phyloP scores from a whole-genome alignment of 805 yeast genomes.

The Lipomyces oligophaga region DNA sequence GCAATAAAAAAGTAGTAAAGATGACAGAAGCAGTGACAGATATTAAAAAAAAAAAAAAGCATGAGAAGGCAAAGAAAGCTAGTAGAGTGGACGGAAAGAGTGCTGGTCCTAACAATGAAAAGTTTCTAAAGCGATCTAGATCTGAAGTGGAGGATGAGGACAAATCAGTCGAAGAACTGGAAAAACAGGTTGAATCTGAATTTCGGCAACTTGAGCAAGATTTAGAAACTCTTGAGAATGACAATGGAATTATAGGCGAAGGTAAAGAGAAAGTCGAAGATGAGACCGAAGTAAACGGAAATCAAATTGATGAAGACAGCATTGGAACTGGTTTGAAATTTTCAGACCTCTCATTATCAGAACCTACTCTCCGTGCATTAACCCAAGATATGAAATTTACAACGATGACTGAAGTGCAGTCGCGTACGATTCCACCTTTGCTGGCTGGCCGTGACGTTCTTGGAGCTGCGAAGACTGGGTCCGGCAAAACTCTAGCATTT shows the following conservation, averaged over 20 bases:
- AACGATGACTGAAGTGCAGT: constrained; percentile 90
- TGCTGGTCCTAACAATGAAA: no score
- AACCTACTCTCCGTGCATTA: constrained; percentile 77
- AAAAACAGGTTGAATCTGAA: neutral
- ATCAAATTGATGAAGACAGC: neutral
- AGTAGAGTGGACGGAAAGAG: no score
- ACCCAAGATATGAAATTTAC: constrained; percentile 77
- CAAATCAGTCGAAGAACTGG: constrained; percentile 36
- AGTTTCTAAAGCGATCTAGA: no score
- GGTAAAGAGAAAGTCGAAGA: constrained; percentile 28
- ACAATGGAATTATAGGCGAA: constrained; percentile 34
- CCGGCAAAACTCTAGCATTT: constrained; percentile 96
- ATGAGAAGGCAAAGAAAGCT: neutral
- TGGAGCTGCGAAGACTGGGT: constrained; percentile 99
- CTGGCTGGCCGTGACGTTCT: constrained; percentile 95
- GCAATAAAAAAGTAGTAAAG: neutral
- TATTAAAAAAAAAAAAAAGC: neutral
- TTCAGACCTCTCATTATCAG: constrained; percentile 62
- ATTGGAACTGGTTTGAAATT: constrained; percentile 35
- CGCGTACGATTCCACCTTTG: constrained; percentile 92
- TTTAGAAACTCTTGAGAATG: neutral
- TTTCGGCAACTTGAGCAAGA: no score
- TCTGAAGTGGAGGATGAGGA: constrained; percentile 38
- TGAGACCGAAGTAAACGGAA: neutral
- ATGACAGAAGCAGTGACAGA: neutral